Percentiles rank a stretch among this genome's conserved stretches.
These are phyloP conservation scores for Solanum chacoense DNA, from an alignment of 305 asterid genomes.

Conservation along the genomic window DNA sequence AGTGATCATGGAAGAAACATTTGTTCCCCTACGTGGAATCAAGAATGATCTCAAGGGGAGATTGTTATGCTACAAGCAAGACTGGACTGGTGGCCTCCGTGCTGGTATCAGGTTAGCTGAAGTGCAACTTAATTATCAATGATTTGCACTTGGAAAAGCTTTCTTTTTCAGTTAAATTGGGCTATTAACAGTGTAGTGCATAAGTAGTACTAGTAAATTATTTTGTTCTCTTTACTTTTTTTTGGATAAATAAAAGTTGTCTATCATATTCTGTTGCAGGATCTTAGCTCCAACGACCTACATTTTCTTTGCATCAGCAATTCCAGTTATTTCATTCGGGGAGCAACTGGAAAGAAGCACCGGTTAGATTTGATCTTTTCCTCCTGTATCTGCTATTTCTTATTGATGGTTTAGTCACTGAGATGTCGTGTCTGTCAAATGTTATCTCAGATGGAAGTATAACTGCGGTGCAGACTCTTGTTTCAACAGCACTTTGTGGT, in stretches of 20 bases:
- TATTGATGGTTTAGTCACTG: neutral
- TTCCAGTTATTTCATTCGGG: constrained; percentile 96
- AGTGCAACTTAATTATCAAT: constrained; percentile 7
- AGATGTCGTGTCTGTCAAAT: neutral
- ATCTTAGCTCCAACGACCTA: constrained; percentile 97
- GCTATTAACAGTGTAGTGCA: neutral
- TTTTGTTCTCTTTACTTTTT: neutral
- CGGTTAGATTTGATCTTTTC: constrained; percentile 21
- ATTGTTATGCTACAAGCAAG: constrained; percentile 79
- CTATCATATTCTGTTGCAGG: constrained; percentile 30
- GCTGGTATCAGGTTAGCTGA: constrained; percentile 71
- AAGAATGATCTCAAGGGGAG: constrained; percentile 85
- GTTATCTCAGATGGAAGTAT: constrained; percentile 62
- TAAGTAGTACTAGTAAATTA: neutral
- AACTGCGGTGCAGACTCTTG: constrained; percentile 96
- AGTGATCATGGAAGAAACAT: constrained; percentile 78
- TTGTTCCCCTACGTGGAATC: constrained; percentile 89
- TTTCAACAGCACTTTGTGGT: constrained; percentile 91
- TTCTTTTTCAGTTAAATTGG: neutral
- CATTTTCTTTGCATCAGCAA: constrained; percentile 96
- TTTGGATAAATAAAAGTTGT: neutral
- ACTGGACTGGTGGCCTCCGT: constrained; percentile 74
- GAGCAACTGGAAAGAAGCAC: constrained; percentile 91
- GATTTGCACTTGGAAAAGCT: neutral
- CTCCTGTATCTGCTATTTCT: neutral